These are phyloP conservation scores for Colletotrichum melonis DNA, from an alignment of 2,329 filamentous ascomycete genomes.

Conservation along the genomic window DNA sequence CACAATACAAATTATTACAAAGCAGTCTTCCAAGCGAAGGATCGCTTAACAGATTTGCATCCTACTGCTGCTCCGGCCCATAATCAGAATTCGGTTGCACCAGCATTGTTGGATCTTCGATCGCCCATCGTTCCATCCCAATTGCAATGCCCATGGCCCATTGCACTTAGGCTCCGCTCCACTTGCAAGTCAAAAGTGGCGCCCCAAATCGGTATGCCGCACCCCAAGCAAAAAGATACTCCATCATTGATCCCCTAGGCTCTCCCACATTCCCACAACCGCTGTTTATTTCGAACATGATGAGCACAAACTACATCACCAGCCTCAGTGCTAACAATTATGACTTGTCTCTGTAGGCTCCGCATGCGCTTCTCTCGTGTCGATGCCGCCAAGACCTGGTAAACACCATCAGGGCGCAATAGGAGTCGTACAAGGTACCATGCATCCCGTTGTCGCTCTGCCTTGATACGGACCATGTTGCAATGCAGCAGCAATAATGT, in stretches of 20 bases:
- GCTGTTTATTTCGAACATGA: slow-evolving; percentile 22
- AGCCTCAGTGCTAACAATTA: not conserved
- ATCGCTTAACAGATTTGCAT: slow-evolving; percentile 23
- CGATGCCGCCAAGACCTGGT: not conserved
- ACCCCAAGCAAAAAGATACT: slow-evolving; percentile 11
- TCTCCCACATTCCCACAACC: slow-evolving; percentile 11
- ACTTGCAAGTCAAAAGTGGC: slow-evolving; percentile 34
- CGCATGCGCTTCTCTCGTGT: not conserved
- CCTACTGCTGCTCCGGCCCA: not conserved
- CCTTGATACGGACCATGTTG: slow-evolving; percentile 10
- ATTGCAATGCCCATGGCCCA: slow-evolving; percentile 16
- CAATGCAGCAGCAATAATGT: not conserved
- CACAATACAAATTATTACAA: not conserved
- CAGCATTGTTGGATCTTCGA: slow-evolving; percentile 33
- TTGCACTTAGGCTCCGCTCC: slow-evolving; percentile 18
- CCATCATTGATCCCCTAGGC: slow-evolving; percentile 6
- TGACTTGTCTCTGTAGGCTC: not conserved
- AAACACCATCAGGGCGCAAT: not conserved
- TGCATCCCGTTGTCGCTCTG: slow-evolving; percentile 5
- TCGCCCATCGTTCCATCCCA: slow-evolving; percentile 7
- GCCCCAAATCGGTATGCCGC: not conserved
- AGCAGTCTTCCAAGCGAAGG: not conserved
- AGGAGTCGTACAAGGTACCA: slow-evolving; percentile 14
- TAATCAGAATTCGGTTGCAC: slow-evolving; percentile 24
- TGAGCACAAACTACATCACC: not conserved